Percentiles rank a stretch among this genome's conserved stretches.
phyloP scores from a whole-genome alignment of 441 rosid species.

The Gossypium lobatum region DNA sequence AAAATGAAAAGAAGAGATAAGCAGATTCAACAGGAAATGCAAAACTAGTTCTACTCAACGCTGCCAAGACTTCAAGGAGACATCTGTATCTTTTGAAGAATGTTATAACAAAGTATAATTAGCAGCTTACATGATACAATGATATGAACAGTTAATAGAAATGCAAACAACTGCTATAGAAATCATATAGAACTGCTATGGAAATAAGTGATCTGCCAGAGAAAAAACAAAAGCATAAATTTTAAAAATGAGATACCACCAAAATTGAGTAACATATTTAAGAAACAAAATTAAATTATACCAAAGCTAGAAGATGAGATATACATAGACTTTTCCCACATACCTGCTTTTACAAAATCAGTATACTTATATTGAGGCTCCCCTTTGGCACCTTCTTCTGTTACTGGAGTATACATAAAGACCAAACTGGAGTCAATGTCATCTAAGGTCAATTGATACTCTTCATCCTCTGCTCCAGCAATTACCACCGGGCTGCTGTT shows the following conservation, averaged over 20 bases:
- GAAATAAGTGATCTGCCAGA: not conserved
- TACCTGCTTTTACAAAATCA: conserved; percentile 95
- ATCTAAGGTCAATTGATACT: conserved; percentile 66
- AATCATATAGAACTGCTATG: not conserved
- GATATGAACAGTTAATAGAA: not conserved
- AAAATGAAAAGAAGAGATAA: not conserved
- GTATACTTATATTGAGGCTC: conserved; percentile 96
- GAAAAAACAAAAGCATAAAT: not conserved
- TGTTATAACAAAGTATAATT: not conserved
- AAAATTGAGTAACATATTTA: not conserved
- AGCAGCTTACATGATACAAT: not conserved
- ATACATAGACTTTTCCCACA: conserved; percentile 10
- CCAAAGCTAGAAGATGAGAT: not conserved
- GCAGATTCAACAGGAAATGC: not conserved
- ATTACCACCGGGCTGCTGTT: conserved; percentile 89
- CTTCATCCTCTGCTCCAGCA: conserved; percentile 90
- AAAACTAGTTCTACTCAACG: not conserved
- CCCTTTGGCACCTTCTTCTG: conserved; percentile 94
- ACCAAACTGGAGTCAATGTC: conserved; percentile 96
- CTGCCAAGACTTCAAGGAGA: conserved; percentile 2
- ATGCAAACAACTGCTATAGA: not conserved
- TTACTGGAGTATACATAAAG: conserved; percentile 95
- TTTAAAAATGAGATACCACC: not conserved
- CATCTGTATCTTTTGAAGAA: not conserved
- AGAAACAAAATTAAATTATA: not conserved